Evolutionary conservation across 2,329 filamentous ascomycete species (phyloP).

Genomic region (Trichophyton equinum): DNA sequence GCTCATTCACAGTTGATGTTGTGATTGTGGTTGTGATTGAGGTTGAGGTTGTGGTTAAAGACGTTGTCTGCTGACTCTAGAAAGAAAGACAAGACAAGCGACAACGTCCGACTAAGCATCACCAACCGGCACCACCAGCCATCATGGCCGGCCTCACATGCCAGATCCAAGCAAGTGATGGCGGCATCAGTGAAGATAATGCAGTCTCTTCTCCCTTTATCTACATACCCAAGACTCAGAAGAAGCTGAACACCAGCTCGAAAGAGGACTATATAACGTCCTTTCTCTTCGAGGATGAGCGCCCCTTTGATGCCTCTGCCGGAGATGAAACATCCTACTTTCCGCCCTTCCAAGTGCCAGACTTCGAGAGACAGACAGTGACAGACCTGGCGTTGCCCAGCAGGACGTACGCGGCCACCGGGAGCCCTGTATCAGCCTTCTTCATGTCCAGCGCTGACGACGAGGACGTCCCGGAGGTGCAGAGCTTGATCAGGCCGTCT

Average conservation of each 20-base stretch:
- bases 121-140: background rate
- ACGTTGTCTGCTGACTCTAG: background rate
- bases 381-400: slow-evolving; percentile 5
- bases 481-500: background rate
- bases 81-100: background rate
- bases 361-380: slow-evolving; percentile 8
- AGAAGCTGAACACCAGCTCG: background rate
- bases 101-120: background rate
- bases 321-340: slow-evolving; percentile 14
- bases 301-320: background rate
- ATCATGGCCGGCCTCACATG: slow-evolving; percentile 14
- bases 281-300: slow-evolving; percentile 6
- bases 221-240: slow-evolving; percentile 6
- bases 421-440: slow-evolving; percentile 9
- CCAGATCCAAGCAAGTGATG: slow-evolving; percentile 6
- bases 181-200: background rate
- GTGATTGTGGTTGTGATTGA: too few relatives aligned
- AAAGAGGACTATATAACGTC: slow-evolving; percentile 7
- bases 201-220: slow-evolving; percentile 10
- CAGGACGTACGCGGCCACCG: slow-evolving; percentile 5
- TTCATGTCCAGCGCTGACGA: slow-evolving; percentile 4
- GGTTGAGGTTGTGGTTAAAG: too few relatives aligned
- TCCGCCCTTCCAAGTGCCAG: slow-evolving; percentile 15
- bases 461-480: slow-evolving; percentile 7
- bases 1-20: background rate